Conservation (phyloP, 129 eudicot genomes). For the Tanacetum coccineum region DNA sequence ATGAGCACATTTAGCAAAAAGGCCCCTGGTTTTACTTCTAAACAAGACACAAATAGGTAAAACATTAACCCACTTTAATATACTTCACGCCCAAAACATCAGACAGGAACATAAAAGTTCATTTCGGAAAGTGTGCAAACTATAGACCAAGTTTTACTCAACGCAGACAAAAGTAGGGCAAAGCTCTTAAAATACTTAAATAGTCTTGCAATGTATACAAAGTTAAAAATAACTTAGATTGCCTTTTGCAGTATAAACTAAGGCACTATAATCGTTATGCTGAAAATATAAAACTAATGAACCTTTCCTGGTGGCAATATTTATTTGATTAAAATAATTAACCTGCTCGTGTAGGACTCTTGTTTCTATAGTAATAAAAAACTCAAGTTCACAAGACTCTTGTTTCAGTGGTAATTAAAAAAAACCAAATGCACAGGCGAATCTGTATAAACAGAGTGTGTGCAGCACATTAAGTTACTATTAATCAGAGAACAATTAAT, state of each 20-base stretch:
- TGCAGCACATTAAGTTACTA: neutral
- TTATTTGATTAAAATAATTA: neutral
- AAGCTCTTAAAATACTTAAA: neutral
- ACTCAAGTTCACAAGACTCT: neutral
- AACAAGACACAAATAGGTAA: neutral
- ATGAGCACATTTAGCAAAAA: neutral
- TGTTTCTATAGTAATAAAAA: neutral
- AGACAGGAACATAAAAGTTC: constrained; percentile 1
- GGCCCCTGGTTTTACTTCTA: neutral
- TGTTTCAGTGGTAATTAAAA: neutral
- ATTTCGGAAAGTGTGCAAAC: constrained; percentile 4
- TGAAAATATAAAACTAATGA: too few relatives aligned
- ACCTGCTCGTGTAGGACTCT: neutral
- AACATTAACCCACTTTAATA: neutral
- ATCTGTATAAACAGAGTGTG: neutral
- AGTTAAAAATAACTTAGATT: neutral
- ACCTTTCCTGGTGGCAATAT: neutral
- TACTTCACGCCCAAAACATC: neutral
- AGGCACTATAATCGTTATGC: too few relatives aligned
- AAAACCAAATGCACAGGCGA: neutral
- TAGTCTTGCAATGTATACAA: neutral
- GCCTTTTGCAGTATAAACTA: constrained; percentile 1
- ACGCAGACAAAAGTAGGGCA: neutral
- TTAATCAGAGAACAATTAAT: too few relatives aligned
- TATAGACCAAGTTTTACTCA: constrained; percentile 9